A percentile compares a stretch with the other conserved stretches of the same genome.
phyloP scores from a whole-genome alignment of 768 basidiomycete genomes.

The Pulveroboletus sp. region DNA sequence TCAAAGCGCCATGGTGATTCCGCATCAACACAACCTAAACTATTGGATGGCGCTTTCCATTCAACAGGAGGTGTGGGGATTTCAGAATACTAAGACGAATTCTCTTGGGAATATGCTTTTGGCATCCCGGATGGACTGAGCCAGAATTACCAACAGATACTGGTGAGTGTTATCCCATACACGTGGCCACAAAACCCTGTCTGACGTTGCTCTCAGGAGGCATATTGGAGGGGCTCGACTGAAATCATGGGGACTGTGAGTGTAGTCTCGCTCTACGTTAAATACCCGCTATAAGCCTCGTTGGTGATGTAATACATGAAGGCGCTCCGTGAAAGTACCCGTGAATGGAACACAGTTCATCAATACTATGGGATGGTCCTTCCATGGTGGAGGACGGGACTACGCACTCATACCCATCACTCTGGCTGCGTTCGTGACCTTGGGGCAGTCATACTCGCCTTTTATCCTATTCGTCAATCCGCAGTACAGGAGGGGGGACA shows the following conservation, averaged over 20 bases:
- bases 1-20: neutral
- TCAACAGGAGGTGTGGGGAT: neutral
- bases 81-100: neutral
- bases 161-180: neutral
- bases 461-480: neutral
- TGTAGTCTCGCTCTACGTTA: neutral
- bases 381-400: neutral
- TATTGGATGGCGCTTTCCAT: neutral
- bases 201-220: neutral
- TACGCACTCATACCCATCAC: neutral
- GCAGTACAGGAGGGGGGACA: too few relatives aligned
- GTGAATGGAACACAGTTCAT: neutral
- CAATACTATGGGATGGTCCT: neutral
- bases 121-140: neutral
- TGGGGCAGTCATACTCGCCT: neutral
- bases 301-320: neutral
- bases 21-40: neutral
- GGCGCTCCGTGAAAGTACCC: neutral
- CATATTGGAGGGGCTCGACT: neutral
- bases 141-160: neutral
- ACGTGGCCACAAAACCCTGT: too few relatives aligned
- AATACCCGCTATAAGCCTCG: too few relatives aligned
- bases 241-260: neutral
- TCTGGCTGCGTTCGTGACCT: neutral
- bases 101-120: constrained; percentile 2